Conservation (phyloP, 2,329 filamentous ascomycete genomes). For the Colletotrichum lindemuthianum region DNA sequence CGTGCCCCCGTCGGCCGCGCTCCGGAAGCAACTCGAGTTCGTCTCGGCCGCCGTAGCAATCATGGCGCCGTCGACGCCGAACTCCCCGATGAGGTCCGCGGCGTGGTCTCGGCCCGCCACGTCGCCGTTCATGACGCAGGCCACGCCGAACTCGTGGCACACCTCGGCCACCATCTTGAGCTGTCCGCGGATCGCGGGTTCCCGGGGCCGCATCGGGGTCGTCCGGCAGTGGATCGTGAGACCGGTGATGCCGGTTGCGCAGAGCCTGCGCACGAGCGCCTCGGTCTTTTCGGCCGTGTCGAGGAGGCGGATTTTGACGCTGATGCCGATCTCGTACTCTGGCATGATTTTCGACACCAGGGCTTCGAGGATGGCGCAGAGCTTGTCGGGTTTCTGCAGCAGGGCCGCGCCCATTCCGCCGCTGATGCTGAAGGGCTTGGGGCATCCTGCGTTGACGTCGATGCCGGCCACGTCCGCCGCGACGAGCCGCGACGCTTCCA, state of each 20-base stretch:
- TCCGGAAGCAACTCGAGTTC: conserved; percentile 88
- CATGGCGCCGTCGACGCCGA: conserved; percentile 93
- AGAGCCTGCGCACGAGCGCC: conserved; percentile 79
- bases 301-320: conserved; percentile 94
- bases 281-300: conserved; percentile 81
- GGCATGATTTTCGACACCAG: conserved; percentile 82
- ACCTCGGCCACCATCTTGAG: conserved; percentile 84
- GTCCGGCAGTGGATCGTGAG: conserved; percentile 96
- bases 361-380: conserved; percentile 84
- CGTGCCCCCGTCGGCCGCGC: conserved; percentile 73
- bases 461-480: conserved; percentile 91
- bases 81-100: conserved; percentile 76
- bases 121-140: conserved; percentile 96
- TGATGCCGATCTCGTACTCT: conserved; percentile 89
- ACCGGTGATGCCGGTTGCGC: conserved; percentile 88
- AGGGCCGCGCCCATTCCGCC: conserved; percentile 97
- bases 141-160: conserved; percentile 86
- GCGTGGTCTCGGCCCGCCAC: conserved; percentile 81
- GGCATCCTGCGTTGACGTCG: conserved; percentile 97
- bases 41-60: conserved; percentile 93
- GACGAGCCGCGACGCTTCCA: conserved; percentile 84
- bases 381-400: conserved; percentile 82
- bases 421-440: conserved; percentile 93
- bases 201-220: conserved; percentile 91
- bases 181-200: conserved; percentile 87